These are phyloP conservation scores for Mantamonas sphyraenae DNA, from an alignment of 78 protist species.

Conservation along the genomic window DNA sequence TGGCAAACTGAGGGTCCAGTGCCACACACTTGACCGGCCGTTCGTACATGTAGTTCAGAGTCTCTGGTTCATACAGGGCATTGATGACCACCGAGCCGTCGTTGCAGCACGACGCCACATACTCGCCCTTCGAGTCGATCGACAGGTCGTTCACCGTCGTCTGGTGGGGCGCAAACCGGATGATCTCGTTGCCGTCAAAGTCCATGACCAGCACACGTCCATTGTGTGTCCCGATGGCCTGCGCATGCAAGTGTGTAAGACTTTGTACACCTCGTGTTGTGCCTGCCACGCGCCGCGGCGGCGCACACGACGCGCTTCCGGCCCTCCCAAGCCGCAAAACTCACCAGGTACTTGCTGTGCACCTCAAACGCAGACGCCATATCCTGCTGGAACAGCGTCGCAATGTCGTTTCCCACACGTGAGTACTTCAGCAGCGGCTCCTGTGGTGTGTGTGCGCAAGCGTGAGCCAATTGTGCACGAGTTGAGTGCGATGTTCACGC, in stretches of 20 bases:
- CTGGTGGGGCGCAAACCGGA: slow-evolving; percentile 43
- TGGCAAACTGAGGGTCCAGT: slow-evolving; percentile 61
- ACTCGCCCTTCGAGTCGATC: slow-evolving; percentile 73
- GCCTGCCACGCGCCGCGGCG: too few relatives aligned
- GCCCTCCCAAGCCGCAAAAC: too few relatives aligned
- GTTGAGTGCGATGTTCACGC: too few relatives aligned
- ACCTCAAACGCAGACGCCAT: not conserved
- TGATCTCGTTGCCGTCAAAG: slow-evolving; percentile 60
- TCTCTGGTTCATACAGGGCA: slow-evolving; percentile 68
- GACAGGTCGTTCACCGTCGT: slow-evolving; percentile 52
- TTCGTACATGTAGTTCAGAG: slow-evolving; percentile 80
- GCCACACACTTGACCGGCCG: slow-evolving; percentile 70
- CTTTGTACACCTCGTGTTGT: too few relatives aligned
- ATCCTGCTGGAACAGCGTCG: not conserved
- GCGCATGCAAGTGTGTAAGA: too few relatives aligned
- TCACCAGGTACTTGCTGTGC: slow-evolving; percentile 8
- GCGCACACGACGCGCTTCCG: too few relatives aligned
- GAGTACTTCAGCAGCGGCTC: slow-evolving; percentile 24
- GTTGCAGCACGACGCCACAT: slow-evolving; percentile 71
- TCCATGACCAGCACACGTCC: too few relatives aligned
- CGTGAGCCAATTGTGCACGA: too few relatives aligned
- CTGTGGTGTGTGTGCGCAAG: too few relatives aligned
- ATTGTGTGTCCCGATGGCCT: too few relatives aligned
- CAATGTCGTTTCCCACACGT: not conserved
- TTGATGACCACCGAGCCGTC: slow-evolving; percentile 87